Base-by-base conservation (phyloP, 331 rosid genomes). In the Acacia concinna region DNA sequence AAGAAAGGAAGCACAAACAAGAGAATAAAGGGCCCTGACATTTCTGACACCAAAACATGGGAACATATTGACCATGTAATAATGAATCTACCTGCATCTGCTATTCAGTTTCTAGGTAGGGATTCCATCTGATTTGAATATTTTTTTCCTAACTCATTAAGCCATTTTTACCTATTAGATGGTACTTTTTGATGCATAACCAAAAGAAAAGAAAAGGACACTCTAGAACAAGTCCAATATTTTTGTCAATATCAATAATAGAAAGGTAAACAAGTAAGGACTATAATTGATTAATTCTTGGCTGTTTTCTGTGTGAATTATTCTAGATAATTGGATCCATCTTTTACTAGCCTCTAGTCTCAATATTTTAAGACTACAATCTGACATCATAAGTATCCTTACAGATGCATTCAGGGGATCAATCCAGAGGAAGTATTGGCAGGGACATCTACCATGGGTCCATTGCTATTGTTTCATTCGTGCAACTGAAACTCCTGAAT, bases 71-170 rank as follows among this genome's bases (percentile, higher is more conserved):
- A 95, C 89, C 97, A 91, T 35, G 82, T 95, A 71, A 81, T 95
- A 71, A 95, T 93, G 99, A 95, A 93, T 52, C 82, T 95, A 30
- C 99, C 97, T 46, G 99, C 97, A 81, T 93, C 99, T 80, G 97
- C 99, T 57, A 78, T 95, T 80, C 87, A 93, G 47, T 95, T 93
- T 90, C 87, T 95, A 66, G 97, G 97, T 95, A 86, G 65, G 68
- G 13, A 25, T 71, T 47, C 51, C 60, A 52, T 78, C 30, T 71
- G 80, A 74, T 62, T 68, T 74, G 54, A 17, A 47, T 69, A 37
- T 37, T 72, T 32, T 40, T 88, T 41, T 73, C 77, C 32, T 30
- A 51, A 67, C 35, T 77, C 60, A 43, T 76, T 51, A 31, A n/a
- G 14, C 47, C 51, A 0, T 85, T 32, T 74, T 14, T 46, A 66